Evolutionary conservation across 2,329 filamentous ascomycete species (phyloP).

Genomic region (Hymenotorrendiella dingleyae): DNA sequence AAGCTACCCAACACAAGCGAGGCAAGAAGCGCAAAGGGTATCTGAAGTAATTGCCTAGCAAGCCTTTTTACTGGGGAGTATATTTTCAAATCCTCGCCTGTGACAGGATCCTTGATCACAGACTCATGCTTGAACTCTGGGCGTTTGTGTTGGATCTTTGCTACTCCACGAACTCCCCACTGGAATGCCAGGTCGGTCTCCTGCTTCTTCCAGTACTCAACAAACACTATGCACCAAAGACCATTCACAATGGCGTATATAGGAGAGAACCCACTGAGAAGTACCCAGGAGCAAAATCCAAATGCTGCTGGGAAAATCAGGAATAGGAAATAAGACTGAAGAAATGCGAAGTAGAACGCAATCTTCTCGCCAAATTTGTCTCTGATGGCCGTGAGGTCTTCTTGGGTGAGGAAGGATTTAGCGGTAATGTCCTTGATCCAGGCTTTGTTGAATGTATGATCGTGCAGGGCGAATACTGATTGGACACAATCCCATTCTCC

Average conservation of each 20-base stretch:
- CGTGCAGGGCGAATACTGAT: conserved; percentile 73
- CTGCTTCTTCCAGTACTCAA: conserved; percentile 95
- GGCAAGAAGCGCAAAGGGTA: conserved; percentile 74
- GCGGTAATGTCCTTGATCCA: conserved; percentile 72
- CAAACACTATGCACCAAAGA: conserved; percentile 84
- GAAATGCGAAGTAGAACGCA: conserved; percentile 92
- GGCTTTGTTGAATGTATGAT: conserved; percentile 66
- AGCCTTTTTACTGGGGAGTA: conserved; percentile 60
- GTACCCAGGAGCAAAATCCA: conserved; percentile 69
- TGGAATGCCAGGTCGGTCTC: conserved; percentile 79
- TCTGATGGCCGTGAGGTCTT: conserved; percentile 68
- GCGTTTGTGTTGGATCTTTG: conserved; percentile 70
- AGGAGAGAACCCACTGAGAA: conserved; percentile 80
- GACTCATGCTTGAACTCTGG: conserved; percentile 75
- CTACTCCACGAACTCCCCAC: conserved; percentile 85
- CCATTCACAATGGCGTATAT: conserved; percentile 73
- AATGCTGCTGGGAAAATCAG: conserved; percentile 75
- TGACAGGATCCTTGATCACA: conserved; percentile 69
- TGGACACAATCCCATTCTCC: conserved; percentile 69
- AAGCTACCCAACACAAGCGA: conserved; percentile 68
- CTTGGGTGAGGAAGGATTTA: conserved; percentile 60
- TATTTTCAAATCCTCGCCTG: conserved; percentile 54
- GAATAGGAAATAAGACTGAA: conserved; percentile 85
- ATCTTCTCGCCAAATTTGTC: conserved; percentile 77
- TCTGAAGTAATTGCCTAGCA: conserved; percentile 55